Percentiles rank a stretch among this genome's conserved stretches.
Conservation (phyloP, 495 filamentous ascomycete genomes). For the Darksidea phi region DNA sequence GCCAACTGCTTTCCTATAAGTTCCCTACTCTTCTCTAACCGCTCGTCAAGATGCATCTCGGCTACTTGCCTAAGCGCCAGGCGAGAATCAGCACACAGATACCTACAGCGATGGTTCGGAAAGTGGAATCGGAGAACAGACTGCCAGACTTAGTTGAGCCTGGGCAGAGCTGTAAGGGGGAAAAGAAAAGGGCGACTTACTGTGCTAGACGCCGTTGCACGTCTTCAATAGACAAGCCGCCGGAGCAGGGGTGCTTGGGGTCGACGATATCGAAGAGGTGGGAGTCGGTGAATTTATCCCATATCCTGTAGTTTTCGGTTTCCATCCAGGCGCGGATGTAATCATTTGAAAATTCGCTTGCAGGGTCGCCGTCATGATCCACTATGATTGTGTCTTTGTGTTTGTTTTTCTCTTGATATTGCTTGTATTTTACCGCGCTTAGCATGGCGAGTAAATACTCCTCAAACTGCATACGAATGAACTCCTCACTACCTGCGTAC, state of each 20-base stretch:
- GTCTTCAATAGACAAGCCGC: constrained; percentile 92
- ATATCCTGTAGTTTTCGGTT: constrained; percentile 87
- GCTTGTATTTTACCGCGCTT: constrained; percentile 83
- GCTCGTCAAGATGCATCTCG: constrained; percentile 84
- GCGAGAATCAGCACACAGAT: constrained; percentile 29
- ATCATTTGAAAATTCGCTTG: constrained; percentile 73
- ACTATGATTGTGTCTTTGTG: constrained; percentile 57
- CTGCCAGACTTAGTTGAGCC: constrained; percentile 17
- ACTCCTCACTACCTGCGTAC: constrained; percentile 95
- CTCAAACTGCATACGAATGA: constrained; percentile 96
- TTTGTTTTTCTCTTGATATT: constrained; percentile 64
- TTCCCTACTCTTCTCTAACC: constrained; percentile 73
- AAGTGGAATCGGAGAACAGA: constrained; percentile 15
- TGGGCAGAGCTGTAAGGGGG: not conserved
- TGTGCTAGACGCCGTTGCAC: constrained; percentile 86
- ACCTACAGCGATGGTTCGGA: constrained; percentile 10
- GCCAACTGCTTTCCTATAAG: constrained; percentile 74
- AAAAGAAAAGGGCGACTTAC: constrained; percentile 55
- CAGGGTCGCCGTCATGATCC: constrained; percentile 74
- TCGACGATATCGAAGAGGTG: constrained; percentile 93
- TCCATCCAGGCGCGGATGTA: constrained; percentile 76
- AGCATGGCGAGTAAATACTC: constrained; percentile 91
- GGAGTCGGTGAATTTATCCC: constrained; percentile 72
- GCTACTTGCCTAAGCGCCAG: constrained; percentile 48
- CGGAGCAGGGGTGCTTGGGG: constrained; percentile 88